Conservation (phyloP, 2,329 filamentous ascomycete species). For the Tolypocladium capitatum region DNA sequence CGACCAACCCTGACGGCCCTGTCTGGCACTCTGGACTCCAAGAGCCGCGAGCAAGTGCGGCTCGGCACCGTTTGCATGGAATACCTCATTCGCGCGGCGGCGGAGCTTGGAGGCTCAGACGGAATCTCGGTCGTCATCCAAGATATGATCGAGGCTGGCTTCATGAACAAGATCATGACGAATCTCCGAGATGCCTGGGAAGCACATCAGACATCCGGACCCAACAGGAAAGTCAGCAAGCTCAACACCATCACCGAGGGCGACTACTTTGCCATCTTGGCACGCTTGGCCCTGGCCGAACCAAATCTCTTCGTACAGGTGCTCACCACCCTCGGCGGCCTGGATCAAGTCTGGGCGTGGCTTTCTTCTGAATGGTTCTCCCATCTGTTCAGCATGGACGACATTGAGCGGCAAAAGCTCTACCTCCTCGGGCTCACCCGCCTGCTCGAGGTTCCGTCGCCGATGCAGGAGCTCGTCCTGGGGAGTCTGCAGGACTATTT, state of each 20-base stretch:
- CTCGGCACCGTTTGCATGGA: conserved; percentile 50
- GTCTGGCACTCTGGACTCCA: conserved; percentile 34
- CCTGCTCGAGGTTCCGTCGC: conserved; percentile 50
- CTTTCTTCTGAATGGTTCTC: conserved; percentile 52
- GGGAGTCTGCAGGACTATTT: conserved; percentile 58
- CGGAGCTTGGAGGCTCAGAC: conserved; percentile 44
- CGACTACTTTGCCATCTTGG: conserved; percentile 74
- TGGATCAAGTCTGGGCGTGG: conserved; percentile 46
- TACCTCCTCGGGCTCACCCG: conserved; percentile 61
- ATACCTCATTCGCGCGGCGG: conserved; percentile 48
- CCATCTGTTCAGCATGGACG: conserved; percentile 54
- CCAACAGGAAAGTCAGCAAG: conserved; percentile 54
- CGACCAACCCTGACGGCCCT: conserved; percentile 35
- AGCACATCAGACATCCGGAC: conserved; percentile 70
- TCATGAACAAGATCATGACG: conserved; percentile 50
- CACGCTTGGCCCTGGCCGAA: conserved; percentile 62
- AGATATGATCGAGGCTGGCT: conserved; percentile 50
- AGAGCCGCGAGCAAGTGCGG: conserved; percentile 43
- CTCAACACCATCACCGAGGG: conserved; percentile 67
- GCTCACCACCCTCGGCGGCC: conserved; percentile 30
- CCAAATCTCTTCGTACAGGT: conserved; percentile 53
- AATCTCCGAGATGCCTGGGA: conserved; percentile 56
- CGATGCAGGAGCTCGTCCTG: conserved; percentile 44
- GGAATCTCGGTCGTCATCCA: conserved; percentile 51
- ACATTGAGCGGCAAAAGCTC: conserved; percentile 54